A percentile compares a stretch with the other conserved stretches of the same genome.
Evolutionary conservation across 495 filamentous ascomycete genomes (phyloP).

Genomic region (Tricharina praecox): DNA sequence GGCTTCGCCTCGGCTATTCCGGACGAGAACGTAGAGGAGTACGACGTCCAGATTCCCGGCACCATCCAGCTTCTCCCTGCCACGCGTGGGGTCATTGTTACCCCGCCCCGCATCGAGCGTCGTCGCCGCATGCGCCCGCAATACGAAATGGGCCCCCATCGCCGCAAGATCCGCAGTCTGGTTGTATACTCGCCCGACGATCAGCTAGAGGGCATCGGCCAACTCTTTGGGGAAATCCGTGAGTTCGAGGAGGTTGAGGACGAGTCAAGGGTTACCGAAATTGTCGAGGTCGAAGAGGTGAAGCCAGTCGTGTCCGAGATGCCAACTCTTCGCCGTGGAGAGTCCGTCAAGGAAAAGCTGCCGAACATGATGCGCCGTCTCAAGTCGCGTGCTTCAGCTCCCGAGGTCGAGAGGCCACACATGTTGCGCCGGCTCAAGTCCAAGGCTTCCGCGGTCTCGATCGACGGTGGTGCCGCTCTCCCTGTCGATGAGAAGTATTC

Average conservation of each 20-base stretch:
- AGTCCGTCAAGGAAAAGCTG: not conserved
- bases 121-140: not conserved
- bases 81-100: conserved; percentile 5
- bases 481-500: too few species aligned
- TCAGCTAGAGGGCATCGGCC: not conserved
- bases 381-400: not conserved
- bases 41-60: not conserved
- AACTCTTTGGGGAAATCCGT: not conserved
- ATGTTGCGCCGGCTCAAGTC: not conserved
- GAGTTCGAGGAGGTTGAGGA: not conserved
- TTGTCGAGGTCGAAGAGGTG: not conserved
- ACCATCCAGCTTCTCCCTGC: not conserved
- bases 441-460: too few species aligned
- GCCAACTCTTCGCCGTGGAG: not conserved
- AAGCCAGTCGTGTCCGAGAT: not conserved
- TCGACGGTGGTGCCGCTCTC: too few species aligned
- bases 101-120: conserved; percentile 2
- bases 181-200: not conserved
- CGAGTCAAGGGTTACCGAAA: not conserved
- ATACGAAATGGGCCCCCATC: not conserved
- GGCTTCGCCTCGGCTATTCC: not conserved
- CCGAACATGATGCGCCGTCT: too few species aligned
- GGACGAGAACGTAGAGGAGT: conserved; percentile 1
- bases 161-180: conserved; percentile 1
- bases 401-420: not conserved